These are phyloP conservation scores for Macrolepiota albuminosa DNA, from an alignment of 768 basidiomycete genomes.

Conservation along the genomic window DNA sequence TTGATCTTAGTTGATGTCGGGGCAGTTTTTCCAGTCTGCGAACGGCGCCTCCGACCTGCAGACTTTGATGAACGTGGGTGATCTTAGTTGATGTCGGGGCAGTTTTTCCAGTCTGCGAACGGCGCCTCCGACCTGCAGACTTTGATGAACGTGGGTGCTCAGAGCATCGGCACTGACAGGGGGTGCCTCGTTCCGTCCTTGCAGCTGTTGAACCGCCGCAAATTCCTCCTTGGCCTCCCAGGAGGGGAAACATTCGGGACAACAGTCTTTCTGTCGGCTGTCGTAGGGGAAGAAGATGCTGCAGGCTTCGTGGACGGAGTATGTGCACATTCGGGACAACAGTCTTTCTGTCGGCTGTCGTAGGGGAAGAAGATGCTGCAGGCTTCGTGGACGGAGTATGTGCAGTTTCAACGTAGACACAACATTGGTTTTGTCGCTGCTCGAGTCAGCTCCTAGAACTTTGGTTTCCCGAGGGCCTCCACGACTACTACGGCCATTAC, in stretches of 20 bases:
- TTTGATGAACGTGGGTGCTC: slow-evolving; percentile 28
- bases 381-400: slow-evolving; percentile 18
- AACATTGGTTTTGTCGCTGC: slow-evolving; percentile 15
- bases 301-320: slow-evolving; percentile 17
- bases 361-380: slow-evolving; percentile 9
- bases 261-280: slow-evolving; percentile 17
- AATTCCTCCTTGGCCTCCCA: slow-evolving; percentile 25
- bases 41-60: slow-evolving; percentile 45
- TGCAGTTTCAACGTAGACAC: slow-evolving; percentile 14
- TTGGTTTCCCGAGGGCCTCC: slow-evolving; percentile 18
- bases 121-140: slow-evolving; percentile 43
- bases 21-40: slow-evolving; percentile 32
- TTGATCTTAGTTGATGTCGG: slow-evolving; percentile 25
- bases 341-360: slow-evolving; percentile 16
- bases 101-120: slow-evolving; percentile 36
- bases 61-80: slow-evolving; percentile 31
- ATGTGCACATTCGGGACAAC: slow-evolving; percentile 14
- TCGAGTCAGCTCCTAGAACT: slow-evolving; percentile 15
- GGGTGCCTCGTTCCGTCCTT: slow-evolving; percentile 3
- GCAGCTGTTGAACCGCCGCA: slow-evolving; percentile 19
- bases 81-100: slow-evolving; percentile 24
- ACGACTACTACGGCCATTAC: slow-evolving; percentile 29
- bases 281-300: slow-evolving; percentile 9
- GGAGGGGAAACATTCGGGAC: slow-evolving; percentile 17
- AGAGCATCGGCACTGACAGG: slow-evolving; percentile 17